Percentiles rank a stretch among this genome's conserved stretches.
Evolutionary conservation across 2,329 filamentous ascomycete genomes (phyloP).

Genomic region (Colletotrichum brevisporum): DNA sequence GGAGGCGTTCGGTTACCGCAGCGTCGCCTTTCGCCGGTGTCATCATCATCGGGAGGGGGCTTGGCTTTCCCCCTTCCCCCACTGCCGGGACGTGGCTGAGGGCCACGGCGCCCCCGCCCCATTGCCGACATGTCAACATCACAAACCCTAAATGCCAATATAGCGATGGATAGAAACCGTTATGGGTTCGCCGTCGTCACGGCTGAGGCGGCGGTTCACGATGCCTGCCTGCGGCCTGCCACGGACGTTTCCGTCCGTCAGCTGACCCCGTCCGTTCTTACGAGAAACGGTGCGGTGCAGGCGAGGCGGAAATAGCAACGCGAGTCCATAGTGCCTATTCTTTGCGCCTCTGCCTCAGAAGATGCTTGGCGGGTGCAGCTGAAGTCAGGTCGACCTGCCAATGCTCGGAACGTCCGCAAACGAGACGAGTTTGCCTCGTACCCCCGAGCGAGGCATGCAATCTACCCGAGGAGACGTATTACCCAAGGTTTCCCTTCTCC

Average conservation of each 20-base stretch:
- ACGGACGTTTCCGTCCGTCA: neutral
- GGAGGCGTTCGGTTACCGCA: neutral
- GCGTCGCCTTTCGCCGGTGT: neutral
- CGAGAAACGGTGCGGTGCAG: constrained; percentile 1
- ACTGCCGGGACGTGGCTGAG: constrained; percentile 1
- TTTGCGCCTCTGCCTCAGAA: neutral
- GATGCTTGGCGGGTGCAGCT: too few relatives aligned
- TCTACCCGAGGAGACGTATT: too few relatives aligned
- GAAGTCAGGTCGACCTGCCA: too few relatives aligned
- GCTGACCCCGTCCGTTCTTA: neutral
- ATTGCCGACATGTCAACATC: neutral
- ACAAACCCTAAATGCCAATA: neutral
- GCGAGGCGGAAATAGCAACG: constrained; percentile 2
- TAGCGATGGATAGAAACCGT: neutral
- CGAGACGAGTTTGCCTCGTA: too few relatives aligned
- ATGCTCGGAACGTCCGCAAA: too few relatives aligned
- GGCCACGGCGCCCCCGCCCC: neutral
- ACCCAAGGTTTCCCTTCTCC: too few relatives aligned
- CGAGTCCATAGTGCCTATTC: neutral
- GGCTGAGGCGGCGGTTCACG: neutral
- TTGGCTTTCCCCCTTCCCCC: neutral
- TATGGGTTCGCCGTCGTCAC: neutral
- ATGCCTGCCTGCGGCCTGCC: neutral
- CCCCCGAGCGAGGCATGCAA: too few relatives aligned
- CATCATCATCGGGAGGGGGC: neutral